Conservation (phyloP, 2,329 filamentous ascomycete genomes). For the Thelonectria olida region DNA sequence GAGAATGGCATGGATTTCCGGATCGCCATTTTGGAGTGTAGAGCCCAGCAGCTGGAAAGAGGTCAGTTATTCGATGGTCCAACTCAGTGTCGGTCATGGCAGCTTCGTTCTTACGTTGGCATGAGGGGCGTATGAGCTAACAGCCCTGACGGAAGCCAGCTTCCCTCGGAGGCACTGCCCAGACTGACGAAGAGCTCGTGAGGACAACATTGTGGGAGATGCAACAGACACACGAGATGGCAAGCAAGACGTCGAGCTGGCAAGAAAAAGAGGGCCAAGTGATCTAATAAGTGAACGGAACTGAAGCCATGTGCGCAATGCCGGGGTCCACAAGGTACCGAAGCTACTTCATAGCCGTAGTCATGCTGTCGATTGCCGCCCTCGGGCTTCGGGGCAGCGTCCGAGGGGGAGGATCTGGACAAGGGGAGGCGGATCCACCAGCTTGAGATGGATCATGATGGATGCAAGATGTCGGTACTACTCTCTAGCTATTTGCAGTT, state of each 20-base stretch:
- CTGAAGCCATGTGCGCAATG: not conserved
- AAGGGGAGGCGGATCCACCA: not conserved
- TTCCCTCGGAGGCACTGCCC: constrained; percentile 33
- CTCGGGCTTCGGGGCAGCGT: constrained; percentile 13
- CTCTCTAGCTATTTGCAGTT: not conserved
- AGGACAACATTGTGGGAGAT: constrained; percentile 33
- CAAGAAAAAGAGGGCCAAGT: not conserved
- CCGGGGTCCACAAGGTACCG: constrained; percentile 1
- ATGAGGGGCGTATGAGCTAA: constrained; percentile 33
- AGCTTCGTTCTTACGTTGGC: constrained; percentile 28
- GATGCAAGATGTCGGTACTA: not conserved
- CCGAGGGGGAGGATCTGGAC: constrained; percentile 6
- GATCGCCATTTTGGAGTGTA: constrained; percentile 81
- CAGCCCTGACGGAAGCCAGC: constrained; percentile 32
- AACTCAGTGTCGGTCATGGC: not conserved
- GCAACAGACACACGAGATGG: not conserved
- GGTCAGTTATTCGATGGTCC: constrained; percentile 12
- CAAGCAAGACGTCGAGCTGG: not conserved
- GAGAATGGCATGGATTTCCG: constrained; percentile 83
- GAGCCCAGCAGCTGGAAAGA: constrained; percentile 75
- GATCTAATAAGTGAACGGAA: constrained; percentile 19
- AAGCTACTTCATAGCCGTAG: not conserved
- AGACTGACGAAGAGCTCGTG: constrained; percentile 36
- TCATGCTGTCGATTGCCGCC: not conserved
- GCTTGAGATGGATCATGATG: no score